Conservation (phyloP, 148 eudicot genomes). For the Rheum nobile region DNA sequence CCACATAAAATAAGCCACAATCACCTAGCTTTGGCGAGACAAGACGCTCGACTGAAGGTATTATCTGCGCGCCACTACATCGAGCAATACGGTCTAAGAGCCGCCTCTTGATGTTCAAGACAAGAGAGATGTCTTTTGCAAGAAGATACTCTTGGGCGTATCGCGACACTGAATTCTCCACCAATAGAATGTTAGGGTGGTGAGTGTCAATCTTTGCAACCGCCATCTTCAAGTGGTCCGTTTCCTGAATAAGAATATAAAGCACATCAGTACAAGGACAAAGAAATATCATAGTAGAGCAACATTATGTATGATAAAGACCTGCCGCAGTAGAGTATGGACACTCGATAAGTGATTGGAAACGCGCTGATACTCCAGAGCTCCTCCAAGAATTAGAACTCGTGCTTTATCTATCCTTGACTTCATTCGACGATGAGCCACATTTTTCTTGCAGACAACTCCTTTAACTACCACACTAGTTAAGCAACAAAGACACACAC, state of each 20-base stretch:
- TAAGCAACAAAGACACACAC: neutral
- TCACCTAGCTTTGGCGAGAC: conserved; percentile 53
- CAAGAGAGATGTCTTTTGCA: conserved; percentile 77
- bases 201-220: conserved; percentile 80
- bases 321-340: conserved; percentile 59
- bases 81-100: conserved; percentile 94
- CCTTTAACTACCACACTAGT: conserved; percentile 77
- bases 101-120: conserved; percentile 78
- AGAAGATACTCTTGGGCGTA: conserved; percentile 96
- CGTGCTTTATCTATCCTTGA: conserved; percentile 78
- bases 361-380: conserved; percentile 94
- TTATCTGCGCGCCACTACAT: conserved; percentile 80
- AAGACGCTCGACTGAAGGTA: conserved; percentile 79
- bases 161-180: conserved; percentile 95
- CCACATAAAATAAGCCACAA: conserved; percentile 75
- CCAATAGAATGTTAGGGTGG: conserved; percentile 73
- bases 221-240: conserved; percentile 98
- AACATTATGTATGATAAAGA: neutral
- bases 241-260: conserved; percentile 45
- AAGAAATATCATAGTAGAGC: neutral
- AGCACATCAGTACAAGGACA: conserved; percentile 6
- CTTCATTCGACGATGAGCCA: conserved; percentile 92
- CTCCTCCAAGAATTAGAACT: conserved; percentile 89
- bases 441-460: conserved; percentile 97
- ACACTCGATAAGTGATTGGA: conserved; percentile 77